These are phyloP conservation scores for Closterium sp. DNA, from an alignment of 139 green algal genomes.

Conservation along the genomic window DNA sequence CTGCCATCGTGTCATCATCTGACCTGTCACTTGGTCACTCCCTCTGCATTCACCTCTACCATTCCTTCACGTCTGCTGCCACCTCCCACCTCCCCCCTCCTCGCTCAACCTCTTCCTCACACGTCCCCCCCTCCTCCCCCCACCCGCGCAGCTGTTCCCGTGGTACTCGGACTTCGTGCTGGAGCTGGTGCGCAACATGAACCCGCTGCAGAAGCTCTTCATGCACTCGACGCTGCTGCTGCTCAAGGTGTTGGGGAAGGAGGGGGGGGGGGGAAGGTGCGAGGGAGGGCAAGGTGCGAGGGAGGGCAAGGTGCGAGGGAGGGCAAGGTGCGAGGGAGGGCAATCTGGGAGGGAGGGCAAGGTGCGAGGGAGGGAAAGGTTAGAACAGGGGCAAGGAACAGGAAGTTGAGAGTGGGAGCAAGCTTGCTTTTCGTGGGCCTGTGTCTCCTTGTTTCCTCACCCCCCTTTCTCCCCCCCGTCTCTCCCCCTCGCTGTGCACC, in stretches of 20 bases:
- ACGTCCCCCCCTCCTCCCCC: too few relatives aligned
- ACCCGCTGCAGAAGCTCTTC: slow-evolving; percentile 26
- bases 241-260: slow-evolving; percentile 10
- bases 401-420: too few relatives aligned
- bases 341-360: neutral
- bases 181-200: slow-evolving; percentile 9
- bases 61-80: neutral
- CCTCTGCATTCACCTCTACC: neutral
- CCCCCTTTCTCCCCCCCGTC: too few relatives aligned
- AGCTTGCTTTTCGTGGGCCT: too few relatives aligned
- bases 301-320: neutral
- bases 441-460: too few relatives aligned
- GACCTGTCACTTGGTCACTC: too few relatives aligned
- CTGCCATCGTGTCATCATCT: too few relatives aligned
- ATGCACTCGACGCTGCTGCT: slow-evolving; percentile 18
- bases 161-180: slow-evolving; percentile 15
- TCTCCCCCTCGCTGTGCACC: neutral
- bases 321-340: neutral
- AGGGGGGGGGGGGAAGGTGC: neutral
- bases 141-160: neutral
- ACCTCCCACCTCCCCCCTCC: too few relatives aligned
- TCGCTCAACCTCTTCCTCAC: too few relatives aligned
- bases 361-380: neutral
- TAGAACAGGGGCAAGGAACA: too few relatives aligned
- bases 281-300: neutral